Evolutionary conservation across 805 yeast species (phyloP).

Genomic region (Lachancea kluyveri): DNA sequence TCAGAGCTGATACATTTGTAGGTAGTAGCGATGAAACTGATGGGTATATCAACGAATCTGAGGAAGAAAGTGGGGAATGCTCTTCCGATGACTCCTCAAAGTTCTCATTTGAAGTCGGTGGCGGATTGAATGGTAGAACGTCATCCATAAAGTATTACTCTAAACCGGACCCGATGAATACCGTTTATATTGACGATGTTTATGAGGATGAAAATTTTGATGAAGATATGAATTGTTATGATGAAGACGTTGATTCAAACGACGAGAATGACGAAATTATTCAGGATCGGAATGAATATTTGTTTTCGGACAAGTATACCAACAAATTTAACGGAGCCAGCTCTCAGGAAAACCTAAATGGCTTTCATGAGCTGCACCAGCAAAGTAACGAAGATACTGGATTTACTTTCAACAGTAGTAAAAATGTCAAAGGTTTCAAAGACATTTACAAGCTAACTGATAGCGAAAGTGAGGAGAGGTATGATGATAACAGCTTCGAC

Average conservation of each 20-base stretch:
- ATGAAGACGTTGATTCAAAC: slow-evolving; percentile 30
- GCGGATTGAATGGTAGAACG: slow-evolving; percentile 42
- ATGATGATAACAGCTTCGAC: neutral
- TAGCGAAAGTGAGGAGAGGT: neutral
- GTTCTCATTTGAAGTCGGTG: slow-evolving; percentile 48
- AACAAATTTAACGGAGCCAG: neutral
- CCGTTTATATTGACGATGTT: slow-evolving; percentile 35
- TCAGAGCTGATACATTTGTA: too few species aligned
- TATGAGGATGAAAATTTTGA: slow-evolving; percentile 37
- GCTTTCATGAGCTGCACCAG: neutral
- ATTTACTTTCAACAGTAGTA: too few species aligned
- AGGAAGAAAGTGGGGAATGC: slow-evolving; percentile 16
- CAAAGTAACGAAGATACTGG: too few species aligned
- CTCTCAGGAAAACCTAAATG: neutral
- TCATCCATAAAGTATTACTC: slow-evolving; percentile 47
- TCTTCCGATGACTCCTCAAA: slow-evolving; percentile 22
- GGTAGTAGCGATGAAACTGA: slow-evolving; percentile 3
- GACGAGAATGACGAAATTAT: slow-evolving; percentile 17
- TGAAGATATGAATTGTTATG: slow-evolving; percentile 34
- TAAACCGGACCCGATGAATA: slow-evolving; percentile 26
- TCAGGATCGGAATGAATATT: too few species aligned
- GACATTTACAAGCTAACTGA: slow-evolving; percentile 11
- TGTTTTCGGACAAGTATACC: neutral
- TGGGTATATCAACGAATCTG: slow-evolving; percentile 11
- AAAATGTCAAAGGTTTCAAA: slow-evolving; percentile 4